A percentile compares a stretch with the other conserved stretches of the same genome.
Conservation (phyloP, 805 yeast species). For the Candida bentonensis region DNA sequence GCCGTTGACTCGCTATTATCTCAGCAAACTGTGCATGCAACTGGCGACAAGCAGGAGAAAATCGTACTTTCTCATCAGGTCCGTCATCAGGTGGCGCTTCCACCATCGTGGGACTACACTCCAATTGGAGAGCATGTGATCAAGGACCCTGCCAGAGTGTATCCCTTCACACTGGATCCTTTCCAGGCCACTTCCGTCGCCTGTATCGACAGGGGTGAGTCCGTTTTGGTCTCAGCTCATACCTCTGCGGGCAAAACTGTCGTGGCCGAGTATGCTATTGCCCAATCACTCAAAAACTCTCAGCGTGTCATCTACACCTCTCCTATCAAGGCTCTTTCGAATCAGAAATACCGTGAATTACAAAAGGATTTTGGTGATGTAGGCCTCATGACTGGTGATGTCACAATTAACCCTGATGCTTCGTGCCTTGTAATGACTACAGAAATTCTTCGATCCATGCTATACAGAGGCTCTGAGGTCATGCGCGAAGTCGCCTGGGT, state of each 20-base stretch:
- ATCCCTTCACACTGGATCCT: constrained; percentile 90
- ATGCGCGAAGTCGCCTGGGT: constrained; percentile 99
- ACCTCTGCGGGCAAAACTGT: constrained; percentile 97
- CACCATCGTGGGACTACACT: constrained; percentile 74
- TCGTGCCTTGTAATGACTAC: constrained; percentile 98
- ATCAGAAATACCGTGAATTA: constrained; percentile 86
- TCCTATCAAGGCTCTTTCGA: constrained; percentile 88
- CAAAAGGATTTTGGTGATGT: constrained; percentile 91
- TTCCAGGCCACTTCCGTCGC: constrained; percentile 95
- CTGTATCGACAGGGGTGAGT: constrained; percentile 87
- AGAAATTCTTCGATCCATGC: constrained; percentile 92
- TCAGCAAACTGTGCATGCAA: constrained; percentile 24
- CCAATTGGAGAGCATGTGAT: constrained; percentile 86
- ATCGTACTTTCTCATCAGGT: constrained; percentile 82
- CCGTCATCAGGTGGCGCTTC: constrained; percentile 94
- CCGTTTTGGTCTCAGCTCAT: constrained; percentile 93
- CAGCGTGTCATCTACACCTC: constrained; percentile 93
- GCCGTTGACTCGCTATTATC: constrained; percentile 58
- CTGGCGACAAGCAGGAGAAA: constrained; percentile 30
- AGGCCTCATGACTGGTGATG: constrained; percentile 98
- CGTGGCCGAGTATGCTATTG: constrained; percentile 94
- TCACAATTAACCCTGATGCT: constrained; percentile 95
- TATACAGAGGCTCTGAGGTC: constrained; percentile 92
- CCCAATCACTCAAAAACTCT: constrained; percentile 80
- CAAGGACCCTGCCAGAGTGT: constrained; percentile 64